Base-by-base conservation (phyloP, 768 basidiomycete genomes). In the Hericium rajendrae region DNA sequence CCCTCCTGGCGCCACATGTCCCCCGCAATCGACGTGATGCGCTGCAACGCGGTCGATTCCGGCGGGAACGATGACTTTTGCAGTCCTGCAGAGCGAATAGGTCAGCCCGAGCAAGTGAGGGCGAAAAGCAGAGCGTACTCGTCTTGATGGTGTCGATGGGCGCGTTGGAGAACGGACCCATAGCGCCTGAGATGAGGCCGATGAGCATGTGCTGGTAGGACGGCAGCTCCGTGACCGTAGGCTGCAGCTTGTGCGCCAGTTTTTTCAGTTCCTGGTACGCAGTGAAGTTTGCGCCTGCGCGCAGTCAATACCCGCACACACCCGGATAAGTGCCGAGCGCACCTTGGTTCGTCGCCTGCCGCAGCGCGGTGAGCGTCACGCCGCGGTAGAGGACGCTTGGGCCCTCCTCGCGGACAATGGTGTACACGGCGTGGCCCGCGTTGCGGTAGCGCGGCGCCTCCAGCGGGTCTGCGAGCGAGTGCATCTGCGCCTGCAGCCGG, bases 281-380 rank as follows among this genome's bases (percentile, higher is more conserved):
- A 4, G 97, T 98, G 66, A 99, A 99, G 71, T 99, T 99, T 22
- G 91, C 94, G 64, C 93, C 94, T 84, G 62, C 51, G 6, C 16
- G 22, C 16, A 20, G 37, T 57, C 18, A 58, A 57, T 37, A 38
- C 6, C 16, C 24, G 52, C 40, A 28, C 49, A 8, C 15, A 37
- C 24, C 13, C 24, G 9, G n/a, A 12, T 53, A 13, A 54, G 46
- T 41, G 22, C 40, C 57, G 43, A 50, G 57, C 64, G 3, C 54
- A 88, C 93, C 95, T 73, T 98, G 97, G 68, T 99, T 99, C 11
- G 95, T 99, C 15, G 97, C 94, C 75, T 99, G 97, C 51, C 97
- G 77, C 20, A 97, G 73, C 2, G 97, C 97, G 3, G 97, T 98
- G 40, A 99, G 78, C 4, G 85, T 81, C 40, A 99, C 94, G 20